Conservation (phyloP, 345 rosid genomes). For the Streptanthus diversifolius region DNA sequence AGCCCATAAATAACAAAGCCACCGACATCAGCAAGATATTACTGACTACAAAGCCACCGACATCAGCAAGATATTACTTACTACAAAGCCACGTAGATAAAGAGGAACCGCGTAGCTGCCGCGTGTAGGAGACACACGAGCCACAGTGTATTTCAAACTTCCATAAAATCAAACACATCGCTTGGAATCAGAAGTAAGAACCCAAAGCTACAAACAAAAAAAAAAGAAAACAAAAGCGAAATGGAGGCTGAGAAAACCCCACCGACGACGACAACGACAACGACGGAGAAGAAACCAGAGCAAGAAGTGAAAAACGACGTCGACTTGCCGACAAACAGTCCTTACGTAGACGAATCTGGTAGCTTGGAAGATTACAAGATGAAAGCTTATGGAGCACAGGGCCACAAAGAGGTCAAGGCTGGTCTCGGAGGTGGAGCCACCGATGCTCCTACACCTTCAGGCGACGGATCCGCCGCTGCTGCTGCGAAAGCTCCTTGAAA, state of each 20-base stretch:
- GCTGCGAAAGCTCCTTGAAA: constrained; percentile 2
- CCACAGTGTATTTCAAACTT: neutral
- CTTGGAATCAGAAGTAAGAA: neutral
- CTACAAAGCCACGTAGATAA: constrained; percentile 18
- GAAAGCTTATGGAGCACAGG: constrained; percentile 58
- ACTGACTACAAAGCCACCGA: neutral
- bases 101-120: constrained; percentile 13
- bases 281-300: constrained; percentile 4
- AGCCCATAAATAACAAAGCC: neutral
- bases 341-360: constrained; percentile 26
- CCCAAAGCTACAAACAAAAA: neutral
- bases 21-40: neutral
- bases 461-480: constrained; percentile 33
- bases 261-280: neutral
- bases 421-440: constrained; percentile 64
- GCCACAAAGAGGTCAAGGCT: constrained; percentile 49
- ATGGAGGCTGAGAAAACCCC: constrained; percentile 26
- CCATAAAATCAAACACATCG: constrained; percentile 19
- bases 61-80: neutral
- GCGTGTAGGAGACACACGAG: constrained; percentile 19
- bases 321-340: constrained; percentile 30
- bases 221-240: neutral
- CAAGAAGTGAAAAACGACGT: neutral
- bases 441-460: constrained; percentile 68
- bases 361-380: constrained; percentile 31